A percentile compares a stretch with the other conserved stretches of the same genome.
These are phyloP conservation scores for Anastatica hierochuntica DNA, from an alignment of 345 rosid species.

Conservation along the genomic window DNA sequence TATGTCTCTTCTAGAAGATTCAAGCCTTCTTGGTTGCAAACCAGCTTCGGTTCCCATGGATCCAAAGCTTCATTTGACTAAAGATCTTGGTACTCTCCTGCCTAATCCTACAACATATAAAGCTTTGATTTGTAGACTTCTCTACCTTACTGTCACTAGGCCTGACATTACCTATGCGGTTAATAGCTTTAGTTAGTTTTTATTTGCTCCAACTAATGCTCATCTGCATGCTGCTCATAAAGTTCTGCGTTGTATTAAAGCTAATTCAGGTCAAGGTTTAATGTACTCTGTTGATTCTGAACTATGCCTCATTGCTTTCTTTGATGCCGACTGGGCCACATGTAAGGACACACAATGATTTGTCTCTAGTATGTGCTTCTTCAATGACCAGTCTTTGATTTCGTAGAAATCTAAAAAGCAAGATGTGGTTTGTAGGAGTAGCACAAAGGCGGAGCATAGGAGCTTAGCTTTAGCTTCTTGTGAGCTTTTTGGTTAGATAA, in stretches of 20 bases:
- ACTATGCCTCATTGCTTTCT: neutral
- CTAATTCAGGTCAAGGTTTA: neutral
- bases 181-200: neutral
- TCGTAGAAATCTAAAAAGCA: neutral
- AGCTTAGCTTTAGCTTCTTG: neutral
- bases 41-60: neutral
- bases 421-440: neutral
- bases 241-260: neutral
- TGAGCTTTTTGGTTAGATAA: neutral
- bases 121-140: neutral
- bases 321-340: neutral
- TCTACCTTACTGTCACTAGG: neutral
- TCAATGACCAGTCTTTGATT: neutral
- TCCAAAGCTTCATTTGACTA: neutral
- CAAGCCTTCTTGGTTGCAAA: neutral
- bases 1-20: neutral
- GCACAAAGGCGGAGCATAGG: neutral
- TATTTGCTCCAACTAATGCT: neutral
- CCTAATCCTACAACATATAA: neutral
- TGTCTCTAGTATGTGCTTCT: neutral
- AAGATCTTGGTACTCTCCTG: neutral
- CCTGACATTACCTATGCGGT: neutral
- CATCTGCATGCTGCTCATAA: neutral
- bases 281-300: neutral
- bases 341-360: neutral